Conservation (phyloP, 108 stramenopile species). For the Fragilariopsis cylindrus region DNA sequence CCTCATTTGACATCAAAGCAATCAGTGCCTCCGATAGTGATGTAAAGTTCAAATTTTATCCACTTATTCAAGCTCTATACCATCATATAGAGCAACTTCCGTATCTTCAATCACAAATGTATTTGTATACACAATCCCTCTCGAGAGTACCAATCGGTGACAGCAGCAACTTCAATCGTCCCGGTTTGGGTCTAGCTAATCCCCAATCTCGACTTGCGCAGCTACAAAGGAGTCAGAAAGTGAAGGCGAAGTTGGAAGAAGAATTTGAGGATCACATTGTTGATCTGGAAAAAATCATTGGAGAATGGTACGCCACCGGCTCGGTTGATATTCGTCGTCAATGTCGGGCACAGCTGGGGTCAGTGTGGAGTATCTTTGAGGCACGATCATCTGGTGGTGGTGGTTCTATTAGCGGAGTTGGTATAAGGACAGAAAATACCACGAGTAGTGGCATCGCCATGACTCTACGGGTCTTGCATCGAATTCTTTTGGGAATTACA, state of each 20-base stretch:
- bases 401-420: constrained; percentile 2
- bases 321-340: constrained; percentile 28
- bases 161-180: background rate
- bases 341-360: constrained; percentile 35
- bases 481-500: constrained; percentile 51
- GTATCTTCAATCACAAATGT: constrained; percentile 40
- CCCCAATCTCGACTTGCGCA: constrained; percentile 34
- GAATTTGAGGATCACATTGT: constrained; percentile 45
- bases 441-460: constrained; percentile 59
- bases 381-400: constrained; percentile 21
- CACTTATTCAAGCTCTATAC: constrained; percentile 41
- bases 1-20: constrained; percentile 7
- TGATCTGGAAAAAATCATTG: constrained; percentile 36
- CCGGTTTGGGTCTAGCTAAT: constrained; percentile 16
- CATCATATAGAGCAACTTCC: constrained; percentile 46
- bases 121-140: constrained; percentile 41
- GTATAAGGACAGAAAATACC: constrained; percentile 60
- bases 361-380: constrained; percentile 39
- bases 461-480: constrained; percentile 53
- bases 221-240: constrained; percentile 27
- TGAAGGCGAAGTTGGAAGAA: constrained; percentile 34
- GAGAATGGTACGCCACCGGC: constrained; percentile 32
- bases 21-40: background rate
- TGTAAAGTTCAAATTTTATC: constrained; percentile 6
- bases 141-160: constrained; percentile 1